These are phyloP conservation scores for Trametes punicea DNA, from an alignment of 768 basidiomycete species.

Conservation along the genomic window DNA sequence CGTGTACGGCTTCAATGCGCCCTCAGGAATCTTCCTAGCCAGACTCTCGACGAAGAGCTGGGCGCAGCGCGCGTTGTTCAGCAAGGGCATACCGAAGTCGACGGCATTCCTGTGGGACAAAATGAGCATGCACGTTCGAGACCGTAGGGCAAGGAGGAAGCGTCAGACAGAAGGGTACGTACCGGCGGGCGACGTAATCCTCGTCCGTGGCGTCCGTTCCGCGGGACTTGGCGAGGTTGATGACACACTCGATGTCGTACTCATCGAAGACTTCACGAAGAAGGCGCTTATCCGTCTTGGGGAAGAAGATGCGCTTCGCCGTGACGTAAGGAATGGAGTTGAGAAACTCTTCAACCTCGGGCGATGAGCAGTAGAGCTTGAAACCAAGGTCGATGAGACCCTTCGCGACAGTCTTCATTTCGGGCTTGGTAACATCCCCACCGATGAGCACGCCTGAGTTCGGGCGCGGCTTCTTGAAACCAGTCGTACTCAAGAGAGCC, in stretches of 20 bases:
- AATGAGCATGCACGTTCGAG: neutral
- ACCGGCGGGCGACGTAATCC: constrained; percentile 94
- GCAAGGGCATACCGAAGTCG: constrained; percentile 88
- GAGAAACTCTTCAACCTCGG: constrained; percentile 74
- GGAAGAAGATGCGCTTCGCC: constrained; percentile 93
- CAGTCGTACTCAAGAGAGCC: constrained; percentile 90
- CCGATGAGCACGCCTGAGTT: constrained; percentile 90
- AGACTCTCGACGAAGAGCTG: constrained; percentile 89
- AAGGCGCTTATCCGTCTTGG: constrained; percentile 93
- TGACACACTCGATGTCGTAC: constrained; percentile 90
- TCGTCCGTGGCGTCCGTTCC: constrained; percentile 79
- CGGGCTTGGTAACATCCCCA: constrained; percentile 83
- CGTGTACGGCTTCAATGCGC: constrained; percentile 72
- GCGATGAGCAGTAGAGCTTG: constrained; percentile 89
- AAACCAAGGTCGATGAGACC: constrained; percentile 83
- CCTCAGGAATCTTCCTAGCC: constrained; percentile 76
- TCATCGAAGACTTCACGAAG: constrained; percentile 92
- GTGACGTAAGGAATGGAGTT: constrained; percentile 73
- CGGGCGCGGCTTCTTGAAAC: constrained; percentile 86
- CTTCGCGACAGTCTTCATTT: constrained; percentile 82
- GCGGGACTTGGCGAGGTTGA: constrained; percentile 84
- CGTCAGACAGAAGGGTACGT: constrained; percentile 27
- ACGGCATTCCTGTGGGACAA: constrained; percentile 70
- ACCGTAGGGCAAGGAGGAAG: neutral
- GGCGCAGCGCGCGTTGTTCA: constrained; percentile 89